Conservation (phyloP, 805 yeast genomes). For the Brettanomyces bruxellensis region DNA sequence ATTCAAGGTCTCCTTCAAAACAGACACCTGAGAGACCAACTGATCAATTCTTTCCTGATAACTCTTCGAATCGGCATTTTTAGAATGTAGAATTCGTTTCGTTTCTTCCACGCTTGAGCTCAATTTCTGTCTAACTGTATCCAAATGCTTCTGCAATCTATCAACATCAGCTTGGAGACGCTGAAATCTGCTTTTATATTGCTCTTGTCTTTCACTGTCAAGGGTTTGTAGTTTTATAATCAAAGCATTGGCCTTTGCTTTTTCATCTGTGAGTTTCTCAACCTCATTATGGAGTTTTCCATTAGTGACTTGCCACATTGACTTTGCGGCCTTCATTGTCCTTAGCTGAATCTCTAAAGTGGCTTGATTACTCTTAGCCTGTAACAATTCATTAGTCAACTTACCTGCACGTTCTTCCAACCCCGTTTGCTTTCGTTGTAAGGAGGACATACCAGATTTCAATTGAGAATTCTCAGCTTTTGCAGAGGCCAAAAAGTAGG, state of each 20-base stretch:
- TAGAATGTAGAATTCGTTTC: constrained; percentile 39
- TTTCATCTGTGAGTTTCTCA: constrained; percentile 46
- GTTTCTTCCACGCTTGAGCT: constrained; percentile 43
- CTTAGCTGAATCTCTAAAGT: constrained; percentile 35
- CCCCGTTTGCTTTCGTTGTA: constrained; percentile 34
- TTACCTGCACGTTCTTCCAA: constrained; percentile 42
- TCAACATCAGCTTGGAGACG: constrained; percentile 42
- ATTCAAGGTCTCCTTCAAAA: constrained; percentile 32
- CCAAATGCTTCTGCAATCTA: constrained; percentile 38
- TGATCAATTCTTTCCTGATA: constrained; percentile 54
- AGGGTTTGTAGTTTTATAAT: constrained; percentile 52
- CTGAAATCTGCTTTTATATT: constrained; percentile 39
- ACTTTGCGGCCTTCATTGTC: constrained; percentile 46
- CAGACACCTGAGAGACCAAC: constrained; percentile 35
- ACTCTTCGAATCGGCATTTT: constrained; percentile 46
- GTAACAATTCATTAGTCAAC: constrained; percentile 46
- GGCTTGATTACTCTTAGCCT: constrained; percentile 38
- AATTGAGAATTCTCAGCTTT: constrained; percentile 39
- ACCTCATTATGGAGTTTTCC: constrained; percentile 44
- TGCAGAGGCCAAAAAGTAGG: constrained; percentile 30
- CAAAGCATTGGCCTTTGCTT: constrained; percentile 44
- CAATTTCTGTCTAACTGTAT: constrained; percentile 35
- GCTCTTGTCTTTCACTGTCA: constrained; percentile 51
- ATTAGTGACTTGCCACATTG: constrained; percentile 39
- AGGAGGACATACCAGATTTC: constrained; percentile 25